Conservation (phyloP, 192 early-diverging fungal species). For the Coemansia sp. region DNA sequence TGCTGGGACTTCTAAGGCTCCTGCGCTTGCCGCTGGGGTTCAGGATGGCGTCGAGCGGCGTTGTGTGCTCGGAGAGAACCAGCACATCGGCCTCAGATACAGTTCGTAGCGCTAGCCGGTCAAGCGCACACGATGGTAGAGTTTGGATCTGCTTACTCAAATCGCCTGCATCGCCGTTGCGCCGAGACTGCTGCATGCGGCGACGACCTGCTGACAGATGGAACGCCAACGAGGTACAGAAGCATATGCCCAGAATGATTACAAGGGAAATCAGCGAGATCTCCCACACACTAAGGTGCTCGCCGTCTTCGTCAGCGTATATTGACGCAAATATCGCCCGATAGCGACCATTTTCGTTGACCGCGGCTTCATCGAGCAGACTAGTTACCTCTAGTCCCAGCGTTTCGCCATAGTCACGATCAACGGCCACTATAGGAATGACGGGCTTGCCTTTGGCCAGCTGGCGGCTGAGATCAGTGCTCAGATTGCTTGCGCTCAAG, state of each 20-base stretch:
- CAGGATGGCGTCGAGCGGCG: constrained; percentile 37
- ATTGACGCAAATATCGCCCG: constrained; percentile 49
- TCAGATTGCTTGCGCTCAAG: constrained; percentile 13
- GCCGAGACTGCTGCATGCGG: not conserved
- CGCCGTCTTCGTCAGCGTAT: constrained; percentile 24
- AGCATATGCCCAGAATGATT: constrained; percentile 38
- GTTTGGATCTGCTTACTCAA: constrained; percentile 32
- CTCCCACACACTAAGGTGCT: constrained; percentile 43
- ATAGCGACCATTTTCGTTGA: constrained; percentile 5
- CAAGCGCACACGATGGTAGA: constrained; percentile 40
- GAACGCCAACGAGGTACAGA: constrained; percentile 39
- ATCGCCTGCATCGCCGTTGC: not conserved
- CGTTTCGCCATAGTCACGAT: constrained; percentile 38
- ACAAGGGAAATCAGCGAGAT: constrained; percentile 44
- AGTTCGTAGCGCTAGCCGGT: constrained; percentile 37
- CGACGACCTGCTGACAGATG: constrained; percentile 28
- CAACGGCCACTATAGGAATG: constrained; percentile 35
- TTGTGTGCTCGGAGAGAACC: constrained; percentile 31
- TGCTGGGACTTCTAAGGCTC: constrained; percentile 1
- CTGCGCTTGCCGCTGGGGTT: constrained; percentile 11
- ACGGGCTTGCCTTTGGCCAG: constrained; percentile 11
- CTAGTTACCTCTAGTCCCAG: constrained; percentile 26
- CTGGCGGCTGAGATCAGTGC: constrained; percentile 7
- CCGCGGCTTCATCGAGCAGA: constrained; percentile 19
- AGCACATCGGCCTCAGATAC: constrained; percentile 30